These are phyloP conservation scores for Verticillium alfalfae DNA, from an alignment of 2,329 filamentous ascomycete genomes.

Conservation along the genomic window DNA sequence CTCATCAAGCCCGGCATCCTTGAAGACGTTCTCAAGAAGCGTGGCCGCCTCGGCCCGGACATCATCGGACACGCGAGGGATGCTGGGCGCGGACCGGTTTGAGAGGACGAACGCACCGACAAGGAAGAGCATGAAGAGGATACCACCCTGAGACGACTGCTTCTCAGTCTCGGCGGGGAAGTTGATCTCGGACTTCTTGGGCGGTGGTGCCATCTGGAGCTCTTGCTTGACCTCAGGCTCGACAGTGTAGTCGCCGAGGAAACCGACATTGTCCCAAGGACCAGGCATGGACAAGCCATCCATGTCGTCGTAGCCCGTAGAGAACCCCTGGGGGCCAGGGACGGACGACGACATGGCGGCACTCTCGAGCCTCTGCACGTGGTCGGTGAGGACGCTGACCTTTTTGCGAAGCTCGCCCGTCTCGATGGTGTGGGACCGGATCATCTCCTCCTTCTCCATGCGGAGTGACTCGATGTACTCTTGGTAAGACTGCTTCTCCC, in stretches of 20 bases:
- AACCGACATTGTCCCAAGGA: slow-evolving; percentile 77
- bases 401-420: slow-evolving; percentile 89
- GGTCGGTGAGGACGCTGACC: slow-evolving; percentile 73
- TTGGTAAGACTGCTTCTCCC: slow-evolving; percentile 68
- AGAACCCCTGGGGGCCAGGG: slow-evolving; percentile 57
- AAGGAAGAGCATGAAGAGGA: slow-evolving; percentile 92
- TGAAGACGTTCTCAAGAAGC: slow-evolving; percentile 75
- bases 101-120: slow-evolving; percentile 95
- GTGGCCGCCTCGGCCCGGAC: slow-evolving; percentile 73
- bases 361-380: slow-evolving; percentile 66
- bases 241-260: slow-evolving; percentile 66
- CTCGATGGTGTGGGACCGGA: slow-evolving; percentile 83
- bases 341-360: slow-evolving; percentile 35
- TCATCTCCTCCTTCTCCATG: slow-evolving; percentile 87
- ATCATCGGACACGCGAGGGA: slow-evolving; percentile 75
- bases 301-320: slow-evolving; percentile 72
- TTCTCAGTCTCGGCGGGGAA: slow-evolving; percentile 50
- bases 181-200: slow-evolving; percentile 47
- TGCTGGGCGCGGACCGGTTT: slow-evolving; percentile 66
- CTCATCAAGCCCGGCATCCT: slow-evolving; percentile 63
- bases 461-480: slow-evolving; percentile 72
- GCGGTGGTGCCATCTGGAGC: slow-evolving; percentile 40
- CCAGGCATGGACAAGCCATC: slow-evolving; percentile 76
- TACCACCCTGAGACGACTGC: slow-evolving; percentile 67
- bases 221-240: slow-evolving; percentile 58